Base-by-base conservation (phyloP, 1,139 yeast species). In the Kodamaea suecica region DNA sequence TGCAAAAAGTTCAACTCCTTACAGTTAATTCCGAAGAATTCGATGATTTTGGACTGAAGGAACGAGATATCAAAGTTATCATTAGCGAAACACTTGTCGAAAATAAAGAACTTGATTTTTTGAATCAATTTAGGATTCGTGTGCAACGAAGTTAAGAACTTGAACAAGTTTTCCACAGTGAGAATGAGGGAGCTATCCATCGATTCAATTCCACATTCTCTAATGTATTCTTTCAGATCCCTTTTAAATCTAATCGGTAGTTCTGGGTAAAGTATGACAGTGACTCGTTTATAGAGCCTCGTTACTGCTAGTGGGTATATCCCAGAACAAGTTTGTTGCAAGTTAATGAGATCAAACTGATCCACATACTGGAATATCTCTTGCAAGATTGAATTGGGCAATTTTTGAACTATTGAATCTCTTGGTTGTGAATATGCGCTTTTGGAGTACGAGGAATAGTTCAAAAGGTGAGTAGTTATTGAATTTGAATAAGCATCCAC, bases 171-270 rank as follows among this genome's bases (percentile, higher is more conserved):
- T 3, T 36, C 38, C 11, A 50, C 34, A 11, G 42, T 39, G 11
- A 61, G 38, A 11, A 66, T 59, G 17, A 66, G 36, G 2, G 68
- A 37, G 11, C 60, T 49, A 36, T 64, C 62, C 70, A 64, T 63
- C 41, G 44, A 47, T 27, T 45, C 48, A 20, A 59, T 42, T 0
- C 70, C 70, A 40, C 56, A 57, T 5, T 61, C 64, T n/a, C 39
- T 32, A 6, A 64, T 49, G 40, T 53, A 65, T 12, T 25, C 17
- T 4, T 35, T 31, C 4, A 39, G 20, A 37, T 53, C 43, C 8
- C 41, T 39, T 2, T 43, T 16, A 32, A 23, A 63, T 28, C 44
- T 36, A 3, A 41, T 20, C 2, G 70, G 66, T 26, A 61, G 49
- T 35, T 61, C 61, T 2, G 60, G 59, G 34, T 59, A 53, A 25